Percentiles rank a stretch among this genome's conserved stretches.
Conservation (phyloP, 2,329 filamentous ascomycete species). For the Cytospora mali region DNA sequence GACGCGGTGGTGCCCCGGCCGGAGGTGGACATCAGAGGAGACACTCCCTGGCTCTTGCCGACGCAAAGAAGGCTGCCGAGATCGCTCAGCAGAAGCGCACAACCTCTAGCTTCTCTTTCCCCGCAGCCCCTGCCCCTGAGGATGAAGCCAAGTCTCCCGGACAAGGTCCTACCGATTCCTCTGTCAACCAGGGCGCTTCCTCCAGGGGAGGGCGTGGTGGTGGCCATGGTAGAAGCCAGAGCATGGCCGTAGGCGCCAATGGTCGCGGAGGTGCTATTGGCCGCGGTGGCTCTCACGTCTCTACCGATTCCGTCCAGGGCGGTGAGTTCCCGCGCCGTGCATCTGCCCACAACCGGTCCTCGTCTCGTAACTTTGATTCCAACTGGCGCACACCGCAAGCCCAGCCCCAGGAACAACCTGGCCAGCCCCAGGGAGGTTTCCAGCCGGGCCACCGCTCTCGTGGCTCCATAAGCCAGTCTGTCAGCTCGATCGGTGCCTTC, state of each 20-base stretch:
- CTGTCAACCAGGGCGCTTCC: conserved; percentile 45
- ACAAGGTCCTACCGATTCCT: conserved; percentile 42
- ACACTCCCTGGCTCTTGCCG: conserved; percentile 90
- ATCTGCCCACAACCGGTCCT: conserved; percentile 78
- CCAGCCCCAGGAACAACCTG: conserved; percentile 57
- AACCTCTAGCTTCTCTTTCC: conserved; percentile 93
- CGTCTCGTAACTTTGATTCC: conserved; percentile 93
- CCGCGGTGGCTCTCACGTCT: conserved; percentile 65
- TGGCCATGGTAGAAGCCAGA: conserved; percentile 79
- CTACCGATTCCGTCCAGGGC: conserved; percentile 48
- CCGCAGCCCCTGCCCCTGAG: conserved; percentile 68
- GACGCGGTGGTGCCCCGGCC: conserved; percentile 69
- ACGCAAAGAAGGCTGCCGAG: conserved; percentile 97
- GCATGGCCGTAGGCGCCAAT: conserved; percentile 76
- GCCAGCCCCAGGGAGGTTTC: conserved; percentile 70
- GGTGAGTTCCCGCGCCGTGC: conserved; percentile 75
- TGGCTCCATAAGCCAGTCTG: conserved; percentile 80
- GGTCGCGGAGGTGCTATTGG: conserved; percentile 62
- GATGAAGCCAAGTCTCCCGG: conserved; percentile 49
- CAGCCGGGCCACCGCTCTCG: conserved; percentile 90
- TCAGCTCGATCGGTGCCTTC: conserved; percentile 82
- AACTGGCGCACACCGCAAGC: conserved; percentile 94
- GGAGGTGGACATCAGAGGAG: conserved; percentile 85
- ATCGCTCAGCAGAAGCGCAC: conserved; percentile 95
- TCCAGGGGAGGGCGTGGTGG: conserved; percentile 59